Percentiles rank a stretch among this genome's conserved stretches.
Conservation (phyloP, 345 rosid genomes). For the Ceriops zippeliana region DNA sequence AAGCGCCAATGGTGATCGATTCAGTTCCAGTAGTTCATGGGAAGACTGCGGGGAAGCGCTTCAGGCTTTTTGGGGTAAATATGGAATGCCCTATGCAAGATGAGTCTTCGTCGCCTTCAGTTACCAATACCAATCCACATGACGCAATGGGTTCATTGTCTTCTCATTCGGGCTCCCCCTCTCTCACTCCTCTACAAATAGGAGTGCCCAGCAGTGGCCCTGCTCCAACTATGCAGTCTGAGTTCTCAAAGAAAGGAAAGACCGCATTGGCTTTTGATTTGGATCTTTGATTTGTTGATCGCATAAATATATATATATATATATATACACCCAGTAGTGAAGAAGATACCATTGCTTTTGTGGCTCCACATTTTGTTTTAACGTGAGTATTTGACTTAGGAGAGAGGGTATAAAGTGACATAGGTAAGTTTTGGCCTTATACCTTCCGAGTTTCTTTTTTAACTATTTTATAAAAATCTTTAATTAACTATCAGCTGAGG, state of each 20-base stretch:
- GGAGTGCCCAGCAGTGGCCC: conserved; percentile 14
- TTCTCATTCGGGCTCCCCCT: conserved; percentile 26
- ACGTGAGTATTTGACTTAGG: conserved; percentile 15
- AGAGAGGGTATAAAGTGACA: not conserved
- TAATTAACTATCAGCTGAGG: conserved; percentile 14
- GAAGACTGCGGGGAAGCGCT: conserved; percentile 34
- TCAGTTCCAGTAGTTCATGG: conserved; percentile 54
- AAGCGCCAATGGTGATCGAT: conserved; percentile 44
- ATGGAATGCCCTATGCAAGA: conserved; percentile 49
- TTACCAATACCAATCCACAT: conserved; percentile 30
- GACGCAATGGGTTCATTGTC: conserved; percentile 33
- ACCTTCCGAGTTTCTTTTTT: not conserved
- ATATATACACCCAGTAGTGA: not conserved
- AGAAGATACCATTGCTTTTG: conserved; percentile 13
- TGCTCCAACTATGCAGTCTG: conserved; percentile 21
- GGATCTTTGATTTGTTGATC: conserved; percentile 39
- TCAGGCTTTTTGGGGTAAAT: conserved; percentile 52
- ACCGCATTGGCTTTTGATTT: conserved; percentile 61
- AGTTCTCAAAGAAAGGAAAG: conserved; percentile 60
- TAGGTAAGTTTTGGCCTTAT: not conserved
- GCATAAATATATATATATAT: not conserved
- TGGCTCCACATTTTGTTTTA: conserved; percentile 21
- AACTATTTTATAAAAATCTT: too few species aligned
- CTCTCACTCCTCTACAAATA: conserved; percentile 19
- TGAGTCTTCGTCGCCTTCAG: conserved; percentile 31